Conservation (phyloP, 2,329 filamentous ascomycete genomes). For the Aspergillus aculeatus region DNA sequence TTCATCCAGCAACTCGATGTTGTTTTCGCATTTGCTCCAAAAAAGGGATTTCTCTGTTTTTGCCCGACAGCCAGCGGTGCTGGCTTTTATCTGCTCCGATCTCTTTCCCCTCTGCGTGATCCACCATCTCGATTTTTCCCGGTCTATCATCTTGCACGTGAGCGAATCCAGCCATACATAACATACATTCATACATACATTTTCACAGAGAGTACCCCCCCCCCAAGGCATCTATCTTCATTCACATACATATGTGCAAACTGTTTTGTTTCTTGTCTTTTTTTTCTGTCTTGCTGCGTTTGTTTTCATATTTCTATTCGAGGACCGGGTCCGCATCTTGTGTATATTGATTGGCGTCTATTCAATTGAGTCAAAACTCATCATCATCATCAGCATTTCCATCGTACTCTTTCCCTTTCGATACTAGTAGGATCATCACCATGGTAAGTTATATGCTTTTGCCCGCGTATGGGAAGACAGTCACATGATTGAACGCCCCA, state of each 20-base stretch:
- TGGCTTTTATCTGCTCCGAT: constrained; percentile 12
- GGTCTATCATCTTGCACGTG: neutral
- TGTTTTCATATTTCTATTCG: neutral
- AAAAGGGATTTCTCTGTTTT: neutral
- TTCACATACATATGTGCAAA: neutral
- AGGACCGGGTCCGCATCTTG: neutral
- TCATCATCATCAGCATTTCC: neutral
- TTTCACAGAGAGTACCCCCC: neutral
- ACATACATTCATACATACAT: neutral
- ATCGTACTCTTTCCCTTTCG: neutral
- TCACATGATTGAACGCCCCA: no score
- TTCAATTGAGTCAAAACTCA: neutral
- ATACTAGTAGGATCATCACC: no score
- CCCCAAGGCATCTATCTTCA: neutral
- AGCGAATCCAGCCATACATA: constrained; percentile 1
- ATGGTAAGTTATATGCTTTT: no score
- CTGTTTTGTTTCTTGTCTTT: neutral
- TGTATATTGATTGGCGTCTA: constrained; percentile 3
- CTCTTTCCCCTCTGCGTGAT: constrained; percentile 3
- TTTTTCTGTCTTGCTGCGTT: neutral
- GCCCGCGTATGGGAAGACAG: no score
- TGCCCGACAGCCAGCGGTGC: constrained; percentile 13
- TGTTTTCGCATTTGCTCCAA: neutral
- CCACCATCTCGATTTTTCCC: neutral
- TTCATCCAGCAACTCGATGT: constrained; percentile 8